Percentiles rank a stretch among this genome's conserved stretches.
phyloP scores from a whole-genome alignment of 345 rosid genomes.

The Raphanus raphanistrum region DNA sequence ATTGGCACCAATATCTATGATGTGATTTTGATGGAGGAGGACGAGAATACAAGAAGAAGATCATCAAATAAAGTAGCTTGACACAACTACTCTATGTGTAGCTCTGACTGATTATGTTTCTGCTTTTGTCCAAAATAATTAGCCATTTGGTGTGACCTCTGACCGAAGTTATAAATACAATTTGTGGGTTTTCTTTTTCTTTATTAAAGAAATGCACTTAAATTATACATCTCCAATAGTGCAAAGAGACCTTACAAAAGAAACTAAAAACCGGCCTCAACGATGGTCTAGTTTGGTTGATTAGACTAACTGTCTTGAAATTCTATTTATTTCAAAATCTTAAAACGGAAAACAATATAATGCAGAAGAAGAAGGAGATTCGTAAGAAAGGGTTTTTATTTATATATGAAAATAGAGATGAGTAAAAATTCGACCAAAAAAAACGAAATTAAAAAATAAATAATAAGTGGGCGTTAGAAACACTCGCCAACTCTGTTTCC shows the following conservation, averaged over 20 bases:
- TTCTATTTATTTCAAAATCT: neutral
- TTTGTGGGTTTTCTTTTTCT: no score
- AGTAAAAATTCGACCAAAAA: no score
- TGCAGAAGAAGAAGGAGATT: neutral
- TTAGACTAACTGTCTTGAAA: neutral
- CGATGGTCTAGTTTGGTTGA: neutral
- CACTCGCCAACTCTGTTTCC: constrained; percentile 34
- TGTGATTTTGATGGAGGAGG: constrained; percentile 37
- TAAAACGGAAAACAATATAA: neutral
- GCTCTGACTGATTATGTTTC: constrained; percentile 37
- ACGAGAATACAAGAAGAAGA: constrained; percentile 20
- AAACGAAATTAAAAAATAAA: neutral
- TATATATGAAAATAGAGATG: neutral
- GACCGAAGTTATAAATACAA: no score
- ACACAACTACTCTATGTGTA: constrained; percentile 26
- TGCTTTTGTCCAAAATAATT: constrained; percentile 24
- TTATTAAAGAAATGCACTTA: no score
- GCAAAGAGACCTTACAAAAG: no score
- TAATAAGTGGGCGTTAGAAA: neutral
- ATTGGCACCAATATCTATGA: constrained; percentile 17
- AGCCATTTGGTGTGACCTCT: no score
- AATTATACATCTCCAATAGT: no score
- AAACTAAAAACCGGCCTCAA: no score
- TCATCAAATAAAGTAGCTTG: constrained; percentile 35
- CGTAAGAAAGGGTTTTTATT: neutral